These are phyloP conservation scores for Microcera coccophila DNA, from an alignment of 2,329 filamentous ascomycete species.

Conservation along the genomic window DNA sequence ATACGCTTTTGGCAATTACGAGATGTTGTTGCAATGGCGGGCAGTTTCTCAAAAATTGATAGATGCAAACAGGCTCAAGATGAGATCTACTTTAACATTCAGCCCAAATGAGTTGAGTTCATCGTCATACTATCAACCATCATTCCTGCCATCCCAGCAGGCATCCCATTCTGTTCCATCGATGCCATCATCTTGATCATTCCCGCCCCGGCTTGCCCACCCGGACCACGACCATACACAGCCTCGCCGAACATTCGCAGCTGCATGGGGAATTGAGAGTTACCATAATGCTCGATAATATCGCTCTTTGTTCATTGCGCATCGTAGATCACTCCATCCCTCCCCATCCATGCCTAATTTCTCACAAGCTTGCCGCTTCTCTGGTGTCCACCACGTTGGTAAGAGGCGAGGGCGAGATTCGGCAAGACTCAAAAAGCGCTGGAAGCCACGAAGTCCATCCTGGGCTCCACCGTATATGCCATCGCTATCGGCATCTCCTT, in stretches of 20 bases:
- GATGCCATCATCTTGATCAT: conserved; percentile 25
- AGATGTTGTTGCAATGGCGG: too few species aligned
- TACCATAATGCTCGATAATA: conserved; percentile 41
- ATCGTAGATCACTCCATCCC: conserved; percentile 24
- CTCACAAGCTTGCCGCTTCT: conserved; percentile 39
- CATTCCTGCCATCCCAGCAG: too few species aligned
- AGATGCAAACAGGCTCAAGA: too few species aligned
- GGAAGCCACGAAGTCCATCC: conserved; percentile 32
- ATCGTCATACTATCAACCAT: too few species aligned
- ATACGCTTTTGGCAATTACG: too few species aligned
- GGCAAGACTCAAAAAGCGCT: conserved; percentile 32
- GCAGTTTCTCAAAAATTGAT: too few species aligned
- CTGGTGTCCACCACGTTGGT: conserved; percentile 42
- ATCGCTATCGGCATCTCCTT: conserved; percentile 24
- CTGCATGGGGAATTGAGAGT: conserved; percentile 45
- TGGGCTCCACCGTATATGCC: conserved; percentile 27
- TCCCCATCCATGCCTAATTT: conserved; percentile 26
- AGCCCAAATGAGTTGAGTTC: too few species aligned
- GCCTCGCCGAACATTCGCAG: conserved; percentile 45
- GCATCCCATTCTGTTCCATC: too few species aligned
- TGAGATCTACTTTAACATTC: too few species aligned
- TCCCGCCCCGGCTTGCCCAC: conserved; percentile 23
- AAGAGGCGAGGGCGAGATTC: conserved; percentile 30
- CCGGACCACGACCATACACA: conserved; percentile 32
- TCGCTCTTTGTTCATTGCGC: conserved; percentile 31